Conservation (phyloP, 2,329 filamentous ascomycete species). For the Pleoardoris graminearum region DNA sequence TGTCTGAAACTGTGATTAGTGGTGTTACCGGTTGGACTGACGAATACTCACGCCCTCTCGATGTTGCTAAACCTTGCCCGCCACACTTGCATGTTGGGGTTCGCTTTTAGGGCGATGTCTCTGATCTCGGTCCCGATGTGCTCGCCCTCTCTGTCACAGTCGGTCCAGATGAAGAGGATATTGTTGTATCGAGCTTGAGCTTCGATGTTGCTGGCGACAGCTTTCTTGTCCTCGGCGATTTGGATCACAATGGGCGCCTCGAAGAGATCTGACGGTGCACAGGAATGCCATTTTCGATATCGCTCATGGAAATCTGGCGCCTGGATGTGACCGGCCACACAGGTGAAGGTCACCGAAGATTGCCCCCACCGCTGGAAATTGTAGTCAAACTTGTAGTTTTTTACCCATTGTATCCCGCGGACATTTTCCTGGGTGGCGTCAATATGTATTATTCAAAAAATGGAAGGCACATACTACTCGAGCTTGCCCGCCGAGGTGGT, state of each 20-base stretch:
- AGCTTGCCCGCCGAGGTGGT: constrained; percentile 81
- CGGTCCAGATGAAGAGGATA: constrained; percentile 94
- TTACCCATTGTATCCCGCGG: constrained; percentile 73
- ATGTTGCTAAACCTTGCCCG: constrained; percentile 95
- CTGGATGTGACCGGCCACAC: constrained; percentile 85
- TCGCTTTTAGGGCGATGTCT: constrained; percentile 74
- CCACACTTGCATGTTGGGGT: constrained; percentile 74
- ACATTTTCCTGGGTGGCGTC: constrained; percentile 62
- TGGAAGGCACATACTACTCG: constrained; percentile 59
- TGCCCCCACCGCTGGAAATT: constrained; percentile 83
- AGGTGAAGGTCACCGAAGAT: constrained; percentile 90
- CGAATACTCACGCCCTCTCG: constrained; percentile 72
- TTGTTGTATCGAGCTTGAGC: constrained; percentile 72
- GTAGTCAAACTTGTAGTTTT: constrained; percentile 92
- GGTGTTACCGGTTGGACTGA: neutral
- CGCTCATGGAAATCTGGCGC: constrained; percentile 73
- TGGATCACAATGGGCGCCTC: constrained; percentile 72
- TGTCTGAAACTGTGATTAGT: constrained; percentile 60
- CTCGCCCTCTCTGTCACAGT: constrained; percentile 97
- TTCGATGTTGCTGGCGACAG: constrained; percentile 83
- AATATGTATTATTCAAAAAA: neutral
- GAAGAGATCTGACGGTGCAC: constrained; percentile 78
- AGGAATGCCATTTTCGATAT: constrained; percentile 79
- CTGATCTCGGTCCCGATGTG: constrained; percentile 93
- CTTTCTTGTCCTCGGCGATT: constrained; percentile 74